These are phyloP conservation scores for Urostyla sp. DNA, from an alignment of 73 alveolate genomes.

Conservation along the genomic window DNA sequence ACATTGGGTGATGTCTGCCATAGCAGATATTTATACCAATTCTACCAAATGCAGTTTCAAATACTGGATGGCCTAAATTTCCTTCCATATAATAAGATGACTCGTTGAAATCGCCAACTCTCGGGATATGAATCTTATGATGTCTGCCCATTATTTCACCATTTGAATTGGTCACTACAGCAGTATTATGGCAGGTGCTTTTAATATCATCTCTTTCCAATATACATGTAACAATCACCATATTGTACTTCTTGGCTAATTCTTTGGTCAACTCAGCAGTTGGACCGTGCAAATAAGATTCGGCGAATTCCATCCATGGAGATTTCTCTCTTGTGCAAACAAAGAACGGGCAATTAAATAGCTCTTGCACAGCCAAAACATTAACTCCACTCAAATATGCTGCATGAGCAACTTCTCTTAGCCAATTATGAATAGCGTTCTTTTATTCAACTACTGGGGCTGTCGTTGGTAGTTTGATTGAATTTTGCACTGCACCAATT, in stretches of 20 bases:
- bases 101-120: slow-evolving; percentile 77
- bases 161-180: slow-evolving; percentile 58
- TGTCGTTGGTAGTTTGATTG: slow-evolving; percentile 65
- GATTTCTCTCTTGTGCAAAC: slow-evolving; percentile 65
- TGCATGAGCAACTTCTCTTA: slow-evolving; percentile 66
- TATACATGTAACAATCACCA: slow-evolving; percentile 68
- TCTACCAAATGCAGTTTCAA: slow-evolving; percentile 70
- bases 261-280: slow-evolving; percentile 59
- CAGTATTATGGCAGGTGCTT: slow-evolving; percentile 64
- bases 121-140: slow-evolving; percentile 73
- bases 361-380: slow-evolving; percentile 67
- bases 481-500: slow-evolving; percentile 70
- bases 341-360: slow-evolving; percentile 70
- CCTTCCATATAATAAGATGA: slow-evolving; percentile 76
- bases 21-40: slow-evolving; percentile 71
- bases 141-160: slow-evolving; percentile 70
- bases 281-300: slow-evolving; percentile 57
- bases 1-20: slow-evolving; percentile 75
- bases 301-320: slow-evolving; percentile 75
- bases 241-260: slow-evolving; percentile 60
- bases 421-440: slow-evolving; percentile 61
- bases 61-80: slow-evolving; percentile 72
- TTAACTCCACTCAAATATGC: slow-evolving; percentile 68
- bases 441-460: slow-evolving; percentile 55
- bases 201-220: slow-evolving; percentile 70